Percentiles rank a stretch among this genome's conserved stretches.
Evolutionary conservation across 257 asterid genomes (phyloP).

Genomic region (Scutellaria baicalensis): DNA sequence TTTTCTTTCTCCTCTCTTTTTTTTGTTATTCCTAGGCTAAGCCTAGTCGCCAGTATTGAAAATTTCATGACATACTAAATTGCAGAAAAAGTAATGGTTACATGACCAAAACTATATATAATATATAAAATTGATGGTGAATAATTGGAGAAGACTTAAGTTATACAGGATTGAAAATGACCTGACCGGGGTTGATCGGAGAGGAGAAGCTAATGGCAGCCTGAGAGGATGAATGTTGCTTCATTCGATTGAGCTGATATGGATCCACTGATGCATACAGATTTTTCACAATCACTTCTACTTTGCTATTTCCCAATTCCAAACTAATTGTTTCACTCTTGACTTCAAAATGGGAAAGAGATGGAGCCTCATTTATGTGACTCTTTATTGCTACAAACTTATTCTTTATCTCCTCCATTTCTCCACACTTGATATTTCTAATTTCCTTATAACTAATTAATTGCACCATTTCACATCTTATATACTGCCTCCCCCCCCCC

Average conservation of each 20-base stretch:
- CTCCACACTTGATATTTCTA: no score
- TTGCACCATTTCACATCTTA: no score
- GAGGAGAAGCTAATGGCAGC: constrained; percentile 23
- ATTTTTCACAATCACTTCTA: constrained; percentile 35
- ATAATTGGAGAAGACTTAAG: no score
- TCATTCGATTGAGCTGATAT: constrained; percentile 64
- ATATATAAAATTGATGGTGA: no score
- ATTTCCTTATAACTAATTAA: background rate
- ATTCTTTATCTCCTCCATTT: constrained; percentile 25
- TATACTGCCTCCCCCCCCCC: no score
- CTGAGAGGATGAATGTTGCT: constrained; percentile 41
- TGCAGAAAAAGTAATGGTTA: no score
- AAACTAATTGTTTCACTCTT: constrained; percentile 18
- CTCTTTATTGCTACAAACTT: constrained; percentile 18
- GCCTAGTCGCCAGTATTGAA: no score
- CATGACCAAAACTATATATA: no score
- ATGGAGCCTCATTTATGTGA: constrained; percentile 26
- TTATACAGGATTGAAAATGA: no score
- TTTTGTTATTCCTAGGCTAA: no score
- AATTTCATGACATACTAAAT: no score
- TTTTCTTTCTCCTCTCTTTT: no score
- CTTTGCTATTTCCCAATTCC: background rate
- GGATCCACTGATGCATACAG: constrained; percentile 63
- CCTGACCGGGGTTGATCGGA: constrained; percentile 39
- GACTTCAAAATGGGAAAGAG: constrained; percentile 23